Evolutionary conservation across 805 yeast species (phyloP).

Genomic region (Metschnikowia continentalis): DNA sequence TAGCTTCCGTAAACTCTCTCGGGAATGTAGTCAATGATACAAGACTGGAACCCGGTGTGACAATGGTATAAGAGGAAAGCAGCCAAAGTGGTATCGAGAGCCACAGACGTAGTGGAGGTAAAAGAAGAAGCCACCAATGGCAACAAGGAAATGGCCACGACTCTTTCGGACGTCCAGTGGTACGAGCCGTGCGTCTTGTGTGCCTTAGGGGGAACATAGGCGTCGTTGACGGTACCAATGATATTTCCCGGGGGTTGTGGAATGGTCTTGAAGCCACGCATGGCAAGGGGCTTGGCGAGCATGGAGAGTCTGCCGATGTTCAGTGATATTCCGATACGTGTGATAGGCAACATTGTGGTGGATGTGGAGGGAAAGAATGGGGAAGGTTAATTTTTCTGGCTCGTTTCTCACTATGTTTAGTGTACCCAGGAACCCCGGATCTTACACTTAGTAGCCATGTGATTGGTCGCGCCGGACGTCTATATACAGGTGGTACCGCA

Average conservation of each 20-base stretch:
- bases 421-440: constrained; percentile 15
- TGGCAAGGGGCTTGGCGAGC: constrained; percentile 19
- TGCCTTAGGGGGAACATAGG: constrained; percentile 57
- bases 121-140: constrained; percentile 65
- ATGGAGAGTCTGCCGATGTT: constrained; percentile 18
- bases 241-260: constrained; percentile 73
- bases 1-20: constrained; percentile 63
- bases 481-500: constrained; percentile 1
- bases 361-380: not conserved
- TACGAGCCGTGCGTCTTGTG: constrained; percentile 59
- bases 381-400: constrained; percentile 4
- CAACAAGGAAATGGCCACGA: constrained; percentile 54
- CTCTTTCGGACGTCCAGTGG: constrained; percentile 72
- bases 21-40: constrained; percentile 78
- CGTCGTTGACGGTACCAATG: constrained; percentile 70
- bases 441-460: constrained; percentile 15
- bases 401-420: constrained; percentile 2
- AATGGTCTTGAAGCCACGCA: constrained; percentile 41
- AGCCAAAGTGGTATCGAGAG: constrained; percentile 54
- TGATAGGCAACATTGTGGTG: constrained; percentile 19
- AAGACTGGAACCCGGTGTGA: constrained; percentile 68
- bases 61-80: constrained; percentile 58
- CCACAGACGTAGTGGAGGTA: constrained; percentile 47
- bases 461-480: constrained; percentile 14
- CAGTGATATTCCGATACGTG: constrained; percentile 28